Evolutionary conservation across 169 alveolate species (phyloP), one percentile per base, ranked within the genome.

Genomic region (Plasmodium inui): DNA sequence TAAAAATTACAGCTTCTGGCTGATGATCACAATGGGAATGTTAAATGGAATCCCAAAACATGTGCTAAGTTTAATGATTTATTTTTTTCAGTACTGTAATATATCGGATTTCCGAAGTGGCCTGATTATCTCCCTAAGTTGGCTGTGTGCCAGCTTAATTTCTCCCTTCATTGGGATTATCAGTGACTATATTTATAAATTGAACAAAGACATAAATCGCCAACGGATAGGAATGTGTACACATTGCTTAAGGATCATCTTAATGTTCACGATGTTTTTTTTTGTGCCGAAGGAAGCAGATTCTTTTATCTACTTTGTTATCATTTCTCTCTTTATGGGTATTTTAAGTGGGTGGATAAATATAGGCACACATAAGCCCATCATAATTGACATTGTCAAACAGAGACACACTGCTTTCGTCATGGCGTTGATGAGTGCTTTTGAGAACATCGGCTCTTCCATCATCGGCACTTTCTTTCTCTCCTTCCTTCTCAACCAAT

Each of bases 321-420:
- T 95, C 14, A 88, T 95, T 55, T 92, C 96, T 7, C 73, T 95
- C 61, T 70, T 95, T 61, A 95, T 95, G 88, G 96, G 96, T n/a
- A 80, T 95, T 44, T 76, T 95, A 95, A 95, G 96, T 50, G 96
- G 96, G 22, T 95, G 96, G 96, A 93, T 95, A 76, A 95, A 95
- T 37, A 95, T 95, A 22, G 96, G 96, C 26, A 93, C 96, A 1
- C 93, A 93, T 32, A 95, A 95, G 14, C 96, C 96, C 9, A 95
- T 95, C 67, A 50, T 95, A 53, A 92, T 95, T 74, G 95, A 95
- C 78, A 95, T 95, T 67, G 96, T 95, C n/a, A 72, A 82, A 44
- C 96, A 95, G 70, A 92, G 82, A 61, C 96, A 95, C 61, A 91
- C 96, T 39, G 96, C 95, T 50, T 92, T 95, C 70, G 80, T 95